These are phyloP conservation scores for Psilocybe mexicana DNA, from an alignment of 1,284 basidiomycete species.

Conservation along the genomic window DNA sequence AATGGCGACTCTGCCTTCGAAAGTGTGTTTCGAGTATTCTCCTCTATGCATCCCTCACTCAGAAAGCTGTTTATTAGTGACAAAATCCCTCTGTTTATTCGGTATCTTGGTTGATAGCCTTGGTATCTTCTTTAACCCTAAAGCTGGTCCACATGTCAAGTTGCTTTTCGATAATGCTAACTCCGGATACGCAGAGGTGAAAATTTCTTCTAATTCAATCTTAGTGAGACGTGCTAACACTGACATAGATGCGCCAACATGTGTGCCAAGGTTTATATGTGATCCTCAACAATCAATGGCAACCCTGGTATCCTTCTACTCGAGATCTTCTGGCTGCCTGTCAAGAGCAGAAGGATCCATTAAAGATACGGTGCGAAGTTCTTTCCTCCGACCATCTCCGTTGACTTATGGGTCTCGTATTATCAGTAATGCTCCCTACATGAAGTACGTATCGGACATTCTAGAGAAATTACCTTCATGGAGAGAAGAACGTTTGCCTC, in stretches of 20 bases:
- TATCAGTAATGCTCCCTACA: conserved; percentile 56
- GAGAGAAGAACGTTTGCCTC: conserved; percentile 79
- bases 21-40: conserved; percentile 45
- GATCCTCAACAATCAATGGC: conserved; percentile 67
- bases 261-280: conserved; percentile 71
- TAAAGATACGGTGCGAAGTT: conserved; percentile 53
- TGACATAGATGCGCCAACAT: conserved; percentile 62
- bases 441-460: conserved; percentile 56
- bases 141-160: conserved; percentile 68
- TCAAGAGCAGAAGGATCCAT: conserved; percentile 59
- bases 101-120: conserved; percentile 60
- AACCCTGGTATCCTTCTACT: conserved; percentile 74
- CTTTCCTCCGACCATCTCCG: conserved; percentile 5
- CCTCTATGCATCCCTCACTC: conserved; percentile 2
- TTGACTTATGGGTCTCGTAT: conserved; percentile 8
- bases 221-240: conserved; percentile 9
- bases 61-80: conserved; percentile 46
- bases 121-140: conserved; percentile 63
- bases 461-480: conserved; percentile 61
- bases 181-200: conserved; percentile 83
- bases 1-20: conserved; percentile 76
- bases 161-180: conserved; percentile 76
- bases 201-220: conserved; percentile 12
- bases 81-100: conserved; percentile 64
- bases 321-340: conserved; percentile 69